phyloP scores from a whole-genome alignment of 164 flowering plant genomes.

The Vitis vinifera region DNA sequence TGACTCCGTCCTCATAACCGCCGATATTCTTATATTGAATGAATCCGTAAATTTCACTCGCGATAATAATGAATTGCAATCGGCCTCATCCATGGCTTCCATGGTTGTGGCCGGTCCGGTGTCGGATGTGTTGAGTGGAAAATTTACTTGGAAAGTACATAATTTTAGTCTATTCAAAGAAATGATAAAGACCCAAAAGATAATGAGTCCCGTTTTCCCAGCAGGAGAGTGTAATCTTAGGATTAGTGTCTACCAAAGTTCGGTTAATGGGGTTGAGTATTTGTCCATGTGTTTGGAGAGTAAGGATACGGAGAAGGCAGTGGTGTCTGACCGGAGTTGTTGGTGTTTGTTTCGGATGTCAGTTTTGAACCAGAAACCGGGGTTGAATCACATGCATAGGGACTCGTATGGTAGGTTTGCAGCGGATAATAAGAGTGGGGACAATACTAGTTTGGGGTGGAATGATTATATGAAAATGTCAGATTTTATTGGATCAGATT shows the following conservation, averaged over 20 bases:
- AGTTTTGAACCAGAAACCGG: conserved; percentile 83
- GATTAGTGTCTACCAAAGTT: conserved; percentile 92
- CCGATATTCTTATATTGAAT: conserved; percentile 79
- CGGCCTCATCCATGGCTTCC: conserved; percentile 17
- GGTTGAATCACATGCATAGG: conserved; percentile 80
- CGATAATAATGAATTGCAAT: conserved; percentile 54
- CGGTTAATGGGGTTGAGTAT: conserved; percentile 77
- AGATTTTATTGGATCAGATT: conserved; percentile 64
- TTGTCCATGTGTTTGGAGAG: conserved; percentile 97
- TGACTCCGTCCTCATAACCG: conserved; percentile 67
- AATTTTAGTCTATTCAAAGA: conserved; percentile 89
- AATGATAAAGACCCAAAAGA: conserved; percentile 96
- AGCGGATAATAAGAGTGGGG: conserved; percentile 89
- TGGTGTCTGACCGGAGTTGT: conserved; percentile 72
- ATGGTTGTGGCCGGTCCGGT: conserved; percentile 35
- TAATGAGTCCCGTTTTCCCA: conserved; percentile 94
- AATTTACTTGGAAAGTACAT: conserved; percentile 95
- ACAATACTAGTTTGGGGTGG: conserved; percentile 96
- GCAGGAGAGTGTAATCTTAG: conserved; percentile 92
- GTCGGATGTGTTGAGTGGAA: conserved; percentile 79
- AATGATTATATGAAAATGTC: conserved; percentile 97
- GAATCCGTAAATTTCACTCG: conserved; percentile 70
- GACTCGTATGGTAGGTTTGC: conserved; percentile 97
- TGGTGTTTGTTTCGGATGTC: conserved; percentile 99
- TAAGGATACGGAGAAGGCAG: conserved; percentile 81